Base-by-base conservation (phyloP, 257 asterid genomes). In the Primulina tabacum region DNA sequence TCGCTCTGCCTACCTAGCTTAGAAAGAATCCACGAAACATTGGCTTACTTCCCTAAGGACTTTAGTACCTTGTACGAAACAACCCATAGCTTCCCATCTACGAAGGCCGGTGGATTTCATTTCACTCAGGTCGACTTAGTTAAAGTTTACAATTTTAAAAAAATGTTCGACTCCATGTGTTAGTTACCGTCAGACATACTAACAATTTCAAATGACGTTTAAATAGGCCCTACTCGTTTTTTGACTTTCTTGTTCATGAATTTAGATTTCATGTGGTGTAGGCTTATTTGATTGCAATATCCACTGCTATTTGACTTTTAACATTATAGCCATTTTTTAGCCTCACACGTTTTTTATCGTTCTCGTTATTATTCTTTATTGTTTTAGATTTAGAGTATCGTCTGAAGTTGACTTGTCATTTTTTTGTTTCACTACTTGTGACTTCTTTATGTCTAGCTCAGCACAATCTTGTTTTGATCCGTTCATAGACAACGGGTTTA, bases 361-460 rank as follows among this genome's bases (percentile, higher is more conserved):
- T 50, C 20, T 16, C 0, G 24, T 21, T 21, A 64, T 75, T 69
- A 35, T 62, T 28, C 24, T 17, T 40, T 78, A 28, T 28, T 28
- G 30, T 71, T 40, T 14, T 26, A 55, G 70, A 71, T 40, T 14
- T 26, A 55, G 70, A 71, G 72, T 72, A 70, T 81, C 73, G 68
- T 70, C n/a, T 72, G 58, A 66, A 60, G 66, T 80, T 75, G 75
- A 82, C 81, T 77, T 80, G 81, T 73, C 74, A 77, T 72, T 62
- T 74, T 80, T 82, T 35, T 7, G 0, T 35, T 82, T 74, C 81
- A 37, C 26, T 73, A 47, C 70, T 64, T 76, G 56, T 70, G 24
- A 47, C 12, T 65, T 30, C 62, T 5, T 58, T 68, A 34, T 62
- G 24, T 58, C 7, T 73, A 34, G 60, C 65, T 57, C 71, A 50